Evolutionary conservation across 2,329 filamentous ascomycete species (phyloP).

Genomic region (Septoria linicola): DNA sequence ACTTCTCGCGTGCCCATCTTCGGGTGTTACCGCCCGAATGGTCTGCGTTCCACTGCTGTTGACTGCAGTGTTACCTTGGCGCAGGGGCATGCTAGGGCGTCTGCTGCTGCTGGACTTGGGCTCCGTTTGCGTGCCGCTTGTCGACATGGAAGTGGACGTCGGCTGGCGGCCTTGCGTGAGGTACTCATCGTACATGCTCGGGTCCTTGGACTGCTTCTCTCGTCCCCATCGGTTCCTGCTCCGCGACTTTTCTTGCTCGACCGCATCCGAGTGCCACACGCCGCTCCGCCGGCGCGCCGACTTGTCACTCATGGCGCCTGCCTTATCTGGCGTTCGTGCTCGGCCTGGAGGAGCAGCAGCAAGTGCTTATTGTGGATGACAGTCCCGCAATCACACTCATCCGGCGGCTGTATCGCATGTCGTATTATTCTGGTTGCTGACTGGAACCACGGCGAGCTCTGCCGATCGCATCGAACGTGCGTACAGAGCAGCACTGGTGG

Average conservation of each 20-base stretch:
- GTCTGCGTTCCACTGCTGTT: slow-evolving; percentile 37
- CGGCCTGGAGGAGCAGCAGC: no score
- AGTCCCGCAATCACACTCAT: background rate
- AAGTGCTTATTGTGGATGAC: background rate
- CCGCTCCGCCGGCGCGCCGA: slow-evolving; percentile 25
- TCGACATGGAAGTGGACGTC: slow-evolving; percentile 7
- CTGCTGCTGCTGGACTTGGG: slow-evolving; percentile 13
- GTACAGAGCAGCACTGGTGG: background rate
- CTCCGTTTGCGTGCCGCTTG: slow-evolving; percentile 12
- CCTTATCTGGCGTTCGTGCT: no score
- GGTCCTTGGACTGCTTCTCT: slow-evolving; percentile 31
- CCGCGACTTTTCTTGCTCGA: slow-evolving; percentile 11
- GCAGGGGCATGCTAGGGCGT: slow-evolving; percentile 26
- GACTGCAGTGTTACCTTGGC: slow-evolving; percentile 27
- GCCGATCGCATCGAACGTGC: background rate
- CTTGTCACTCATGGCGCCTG: slow-evolving; percentile 20
- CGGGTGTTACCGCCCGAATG: slow-evolving; percentile 67
- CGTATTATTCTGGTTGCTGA: background rate
- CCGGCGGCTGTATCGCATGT: slow-evolving; percentile 12
- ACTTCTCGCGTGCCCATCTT: slow-evolving; percentile 38
- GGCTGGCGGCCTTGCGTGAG: slow-evolving; percentile 29
- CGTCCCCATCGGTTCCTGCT: slow-evolving; percentile 22
- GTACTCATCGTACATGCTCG: slow-evolving; percentile 37
- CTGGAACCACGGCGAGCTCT: background rate
- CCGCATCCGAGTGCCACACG: slow-evolving; percentile 24